Conservation (phyloP, 345 rosid species). For the Noccaea bulbosa region DNA sequence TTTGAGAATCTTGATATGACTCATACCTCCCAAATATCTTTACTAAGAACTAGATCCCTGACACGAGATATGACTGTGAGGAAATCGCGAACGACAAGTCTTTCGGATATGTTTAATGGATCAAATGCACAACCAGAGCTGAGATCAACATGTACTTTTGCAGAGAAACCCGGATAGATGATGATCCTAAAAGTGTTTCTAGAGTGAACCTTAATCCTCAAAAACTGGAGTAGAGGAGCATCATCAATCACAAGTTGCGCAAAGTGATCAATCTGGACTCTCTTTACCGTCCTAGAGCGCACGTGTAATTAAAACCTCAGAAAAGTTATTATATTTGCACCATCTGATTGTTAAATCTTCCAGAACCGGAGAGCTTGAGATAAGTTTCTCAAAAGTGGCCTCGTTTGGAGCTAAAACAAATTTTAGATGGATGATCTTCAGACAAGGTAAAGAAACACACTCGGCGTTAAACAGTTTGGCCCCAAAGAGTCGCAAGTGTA, state of each 20-base stretch:
- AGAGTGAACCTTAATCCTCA: background rate
- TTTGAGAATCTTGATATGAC: background rate
- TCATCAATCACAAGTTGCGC: too few relatives aligned
- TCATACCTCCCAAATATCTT: background rate
- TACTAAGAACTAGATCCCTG: background rate
- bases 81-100: background rate
- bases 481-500: background rate
- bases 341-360: conserved; percentile 6
- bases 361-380: conserved; percentile 21
- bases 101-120: too few relatives aligned
- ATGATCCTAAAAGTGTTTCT: background rate
- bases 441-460: conserved; percentile 23
- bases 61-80: background rate
- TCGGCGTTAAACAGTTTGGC: background rate
- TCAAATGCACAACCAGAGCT: too few relatives aligned
- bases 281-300: too few relatives aligned
- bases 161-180: background rate
- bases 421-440: background rate
- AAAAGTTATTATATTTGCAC: too few relatives aligned
- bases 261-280: too few relatives aligned
- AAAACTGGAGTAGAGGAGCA: too few relatives aligned
- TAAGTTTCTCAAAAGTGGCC: conserved; percentile 12
- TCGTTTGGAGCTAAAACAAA: background rate
- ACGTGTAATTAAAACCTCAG: background rate
- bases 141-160: background rate